These are phyloP conservation scores for Aquilaria yunnanensis DNA, from an alignment of 345 rosid genomes.

Conservation along the genomic window DNA sequence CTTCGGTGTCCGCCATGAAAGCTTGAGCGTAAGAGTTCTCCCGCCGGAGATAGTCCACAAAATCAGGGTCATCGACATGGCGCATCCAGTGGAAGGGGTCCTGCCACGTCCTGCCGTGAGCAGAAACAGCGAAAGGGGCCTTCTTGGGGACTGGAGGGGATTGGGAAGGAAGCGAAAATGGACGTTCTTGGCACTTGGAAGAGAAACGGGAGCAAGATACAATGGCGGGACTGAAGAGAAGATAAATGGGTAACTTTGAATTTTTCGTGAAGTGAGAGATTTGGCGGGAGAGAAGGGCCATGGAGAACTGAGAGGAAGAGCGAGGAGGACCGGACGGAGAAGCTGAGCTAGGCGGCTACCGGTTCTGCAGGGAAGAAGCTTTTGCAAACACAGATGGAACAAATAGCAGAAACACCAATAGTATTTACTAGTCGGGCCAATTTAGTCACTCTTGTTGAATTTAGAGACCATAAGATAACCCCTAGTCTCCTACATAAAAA, in stretches of 20 bases:
- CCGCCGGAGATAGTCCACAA: conserved; percentile 39
- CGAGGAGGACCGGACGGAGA: too few species aligned
- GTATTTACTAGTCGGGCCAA: too few species aligned
- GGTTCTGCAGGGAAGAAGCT: too few species aligned
- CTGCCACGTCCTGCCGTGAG: conserved; percentile 55
- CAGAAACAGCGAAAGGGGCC: conserved; percentile 42
- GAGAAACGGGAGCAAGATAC: conserved; percentile 33
- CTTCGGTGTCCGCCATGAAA: conserved; percentile 73
- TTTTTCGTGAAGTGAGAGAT: conserved; percentile 14
- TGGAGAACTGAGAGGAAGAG: not conserved
- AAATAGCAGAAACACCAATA: too few species aligned
- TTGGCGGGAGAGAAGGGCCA: conserved; percentile 31
- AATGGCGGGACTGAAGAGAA: conserved; percentile 16
- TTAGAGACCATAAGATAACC: too few species aligned
- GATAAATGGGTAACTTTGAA: conserved; percentile 19
- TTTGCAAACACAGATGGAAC: too few species aligned
- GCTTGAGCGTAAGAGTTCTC: conserved; percentile 74
- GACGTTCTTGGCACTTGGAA: conserved; percentile 28
- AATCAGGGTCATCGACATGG: conserved; percentile 43
- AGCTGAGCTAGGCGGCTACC: too few species aligned
- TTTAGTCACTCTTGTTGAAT: too few species aligned
- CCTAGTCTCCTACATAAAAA: too few species aligned
- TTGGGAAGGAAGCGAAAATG: conserved; percentile 32
- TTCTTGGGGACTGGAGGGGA: conserved; percentile 55
- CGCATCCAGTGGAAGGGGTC: conserved; percentile 92